These are phyloP conservation scores for Aphanocladium album DNA, from an alignment of 2,329 filamentous ascomycete genomes.

Conservation along the genomic window DNA sequence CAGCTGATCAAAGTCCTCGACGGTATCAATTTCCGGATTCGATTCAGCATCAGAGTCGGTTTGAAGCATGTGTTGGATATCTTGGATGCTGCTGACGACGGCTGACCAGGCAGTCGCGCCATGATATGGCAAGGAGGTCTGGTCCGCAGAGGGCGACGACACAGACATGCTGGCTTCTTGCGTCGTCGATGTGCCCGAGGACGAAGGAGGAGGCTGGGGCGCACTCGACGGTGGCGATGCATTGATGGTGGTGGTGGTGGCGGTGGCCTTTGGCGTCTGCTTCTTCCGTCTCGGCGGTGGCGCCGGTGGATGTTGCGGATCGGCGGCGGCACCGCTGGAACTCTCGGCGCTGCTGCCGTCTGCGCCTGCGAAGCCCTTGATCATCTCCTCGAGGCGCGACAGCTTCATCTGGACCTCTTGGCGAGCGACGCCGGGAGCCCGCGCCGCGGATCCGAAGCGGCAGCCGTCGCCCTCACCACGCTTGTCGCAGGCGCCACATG, in stretches of 20 bases:
- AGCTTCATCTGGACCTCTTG: slow-evolving; percentile 36
- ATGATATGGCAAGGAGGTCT: slow-evolving; percentile 22
- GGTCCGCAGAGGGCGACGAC: neutral
- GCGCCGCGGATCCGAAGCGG: slow-evolving; percentile 24
- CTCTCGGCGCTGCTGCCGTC: neutral
- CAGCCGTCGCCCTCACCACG: slow-evolving; percentile 31
- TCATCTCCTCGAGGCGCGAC: slow-evolving; percentile 36
- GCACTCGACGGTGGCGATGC: neutral
- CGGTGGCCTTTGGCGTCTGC: neutral
- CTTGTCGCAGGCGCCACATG: slow-evolving; percentile 36
- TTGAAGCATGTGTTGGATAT: slow-evolving; percentile 34
- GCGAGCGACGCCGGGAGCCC: slow-evolving; percentile 14
- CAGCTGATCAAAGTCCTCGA: slow-evolving; percentile 28
- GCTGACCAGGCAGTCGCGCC: slow-evolving; percentile 38
- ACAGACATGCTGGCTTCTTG: neutral
- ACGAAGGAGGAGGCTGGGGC: neutral
- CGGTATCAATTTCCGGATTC: slow-evolving; percentile 14
- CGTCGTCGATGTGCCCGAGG: neutral
- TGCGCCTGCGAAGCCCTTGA: slow-evolving; percentile 29
- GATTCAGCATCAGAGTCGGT: slow-evolving; percentile 12
- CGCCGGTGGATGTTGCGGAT: neutral
- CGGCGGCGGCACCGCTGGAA: neutral
- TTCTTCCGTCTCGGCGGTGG: neutral
- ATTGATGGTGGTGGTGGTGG: neutral
- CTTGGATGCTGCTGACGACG: slow-evolving; percentile 37